Base-by-base conservation (phyloP, 2,329 filamentous ascomycete genomes). In the Dothistroma septosporum region DNA sequence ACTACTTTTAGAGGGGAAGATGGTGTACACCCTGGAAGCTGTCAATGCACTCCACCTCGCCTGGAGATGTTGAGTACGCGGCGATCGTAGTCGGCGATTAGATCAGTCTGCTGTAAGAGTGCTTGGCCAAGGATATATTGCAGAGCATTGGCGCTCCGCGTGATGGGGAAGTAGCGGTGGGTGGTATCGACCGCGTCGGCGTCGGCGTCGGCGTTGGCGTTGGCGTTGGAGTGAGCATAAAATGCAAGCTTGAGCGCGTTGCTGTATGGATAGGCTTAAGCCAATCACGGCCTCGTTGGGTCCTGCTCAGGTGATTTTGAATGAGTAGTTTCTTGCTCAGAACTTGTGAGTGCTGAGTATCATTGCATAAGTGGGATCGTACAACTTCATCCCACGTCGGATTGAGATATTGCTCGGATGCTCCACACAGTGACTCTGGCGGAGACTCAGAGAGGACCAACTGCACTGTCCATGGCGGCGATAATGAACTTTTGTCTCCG, bases 341-440 rank as follows among this genome's bases (percentile, higher is more conserved):
- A 78, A 68, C 19, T 70, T 58, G n/a, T 65, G 31, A 61, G 24
- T 77, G 76, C 6, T 73, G 67, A 1, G 72, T 75, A 16, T 75
- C 71, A 63, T 78, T 76, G n/a, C 78, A 66, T 9, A 75, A 66
- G 55, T 78, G 79, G 2, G 76, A 67, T 9, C 76, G 70, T 7
- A 71, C 73, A 7, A 64, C 64, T 1, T 66, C 55, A 60, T 78
- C 74, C 65, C 75, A 79, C 3, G 67, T 73, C 2, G 79, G 68
- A 1, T 73, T 73, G 62, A 79, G 28, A 78, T 4, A 72, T 22
- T 64, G n/a, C 61, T 75, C 76, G 60, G 79, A 78, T 14, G 69
- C 67, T n/a, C 73, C 68, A 60, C 77, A 79, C 6, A 28, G 24
- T 28, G 24, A 28, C 6, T 28, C 24, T 28, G 24, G 24, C 24